Percentiles rank a stretch among this genome's conserved stretches.
Evolutionary conservation across 306 rosid genomes (phyloP).

Genomic region (Fagus sylvatica): DNA sequence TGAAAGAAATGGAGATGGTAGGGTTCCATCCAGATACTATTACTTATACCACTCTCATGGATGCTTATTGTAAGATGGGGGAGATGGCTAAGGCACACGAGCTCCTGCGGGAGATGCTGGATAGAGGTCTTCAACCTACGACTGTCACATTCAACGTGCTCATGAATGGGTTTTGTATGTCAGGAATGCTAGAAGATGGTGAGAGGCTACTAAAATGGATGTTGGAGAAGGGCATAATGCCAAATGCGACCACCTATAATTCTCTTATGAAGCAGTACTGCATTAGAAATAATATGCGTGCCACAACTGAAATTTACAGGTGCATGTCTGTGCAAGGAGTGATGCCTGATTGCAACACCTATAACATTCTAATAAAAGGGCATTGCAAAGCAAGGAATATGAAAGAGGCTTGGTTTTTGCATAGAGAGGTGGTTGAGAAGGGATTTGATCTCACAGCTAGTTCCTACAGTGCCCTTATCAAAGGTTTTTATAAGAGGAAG

Average conservation of each 20-base stretch:
- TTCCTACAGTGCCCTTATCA: slow-evolving; percentile 71
- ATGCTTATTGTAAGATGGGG: slow-evolving; percentile 74
- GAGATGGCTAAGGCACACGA: slow-evolving; percentile 71
- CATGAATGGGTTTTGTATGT: slow-evolving; percentile 84
- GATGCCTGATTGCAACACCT: slow-evolving; percentile 68
- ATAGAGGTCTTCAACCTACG: slow-evolving; percentile 73
- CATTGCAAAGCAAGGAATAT: slow-evolving; percentile 84
- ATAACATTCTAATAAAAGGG: slow-evolving; percentile 76
- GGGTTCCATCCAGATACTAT: slow-evolving; percentile 69
- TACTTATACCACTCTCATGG: slow-evolving; percentile 90
- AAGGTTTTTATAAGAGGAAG: slow-evolving; percentile 69
- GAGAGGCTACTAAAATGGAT: slow-evolving; percentile 78
- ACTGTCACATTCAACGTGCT: slow-evolving; percentile 87
- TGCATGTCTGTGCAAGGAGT: slow-evolving; percentile 67
- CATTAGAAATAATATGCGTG: slow-evolving; percentile 68
- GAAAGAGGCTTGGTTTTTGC: slow-evolving; percentile 83
- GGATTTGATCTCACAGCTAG: slow-evolving; percentile 56
- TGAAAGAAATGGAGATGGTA: slow-evolving; percentile 75
- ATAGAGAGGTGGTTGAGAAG: slow-evolving; percentile 64
- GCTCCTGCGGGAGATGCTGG: slow-evolving; percentile 65
- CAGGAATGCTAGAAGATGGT: slow-evolving; percentile 84
- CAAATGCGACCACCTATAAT: slow-evolving; percentile 74
- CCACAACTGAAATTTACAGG: slow-evolving; percentile 57
- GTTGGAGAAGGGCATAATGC: slow-evolving; percentile 71
- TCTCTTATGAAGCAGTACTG: slow-evolving; percentile 86